Conservation (phyloP, 352 stramenopile species). For the Pythium aristosporum region DNA sequence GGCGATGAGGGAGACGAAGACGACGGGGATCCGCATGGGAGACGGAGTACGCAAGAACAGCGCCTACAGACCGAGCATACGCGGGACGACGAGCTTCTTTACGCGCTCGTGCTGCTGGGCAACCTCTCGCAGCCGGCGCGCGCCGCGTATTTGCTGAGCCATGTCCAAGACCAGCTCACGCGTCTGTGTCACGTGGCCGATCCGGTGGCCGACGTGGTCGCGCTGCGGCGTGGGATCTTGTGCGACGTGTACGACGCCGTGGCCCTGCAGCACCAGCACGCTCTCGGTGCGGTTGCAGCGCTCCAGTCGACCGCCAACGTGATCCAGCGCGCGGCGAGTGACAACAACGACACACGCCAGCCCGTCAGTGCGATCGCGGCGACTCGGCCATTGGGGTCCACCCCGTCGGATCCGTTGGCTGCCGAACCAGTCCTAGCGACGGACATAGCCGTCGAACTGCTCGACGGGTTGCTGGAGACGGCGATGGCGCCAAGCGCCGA, state of each 20-base stretch:
- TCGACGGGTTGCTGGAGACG: conserved; percentile 27
- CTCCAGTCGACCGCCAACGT: conserved; percentile 2
- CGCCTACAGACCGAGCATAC: not conserved
- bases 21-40: conserved; percentile 15
- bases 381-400: too few species aligned
- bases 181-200: conserved; percentile 45
- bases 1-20: conserved; percentile 24
- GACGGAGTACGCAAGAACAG: not conserved
- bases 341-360: not conserved
- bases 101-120: conserved; percentile 53
- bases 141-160: conserved; percentile 40
- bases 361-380: not conserved
- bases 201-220: conserved; percentile 54
- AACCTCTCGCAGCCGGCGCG: conserved; percentile 44
- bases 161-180: conserved; percentile 48
- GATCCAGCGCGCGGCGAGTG: conserved; percentile 1
- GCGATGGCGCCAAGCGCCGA: not conserved
- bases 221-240: conserved; percentile 54
- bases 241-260: conserved; percentile 57
- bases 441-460: conserved; percentile 10
- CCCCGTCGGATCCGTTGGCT: not conserved
- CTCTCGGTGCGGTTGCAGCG: not conserved
- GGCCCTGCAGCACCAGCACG: conserved; percentile 18
- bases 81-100: conserved; percentile 40
- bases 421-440: conserved; percentile 7